Conservation (phyloP, 371 early-diverging fungal species). For the Zancudomyces culisetae region DNA sequence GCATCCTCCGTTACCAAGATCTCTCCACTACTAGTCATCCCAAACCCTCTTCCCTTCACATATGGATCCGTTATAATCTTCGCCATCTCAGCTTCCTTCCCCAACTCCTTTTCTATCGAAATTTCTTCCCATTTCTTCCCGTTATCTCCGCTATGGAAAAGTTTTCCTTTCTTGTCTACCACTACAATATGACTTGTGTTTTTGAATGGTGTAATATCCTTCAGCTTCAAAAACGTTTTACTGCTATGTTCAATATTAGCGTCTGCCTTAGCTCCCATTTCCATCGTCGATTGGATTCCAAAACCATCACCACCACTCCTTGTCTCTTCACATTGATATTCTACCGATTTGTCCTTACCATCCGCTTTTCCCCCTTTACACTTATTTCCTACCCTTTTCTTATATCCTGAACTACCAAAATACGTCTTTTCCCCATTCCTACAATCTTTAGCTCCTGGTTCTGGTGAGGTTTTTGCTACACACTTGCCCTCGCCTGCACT, state of each 20-base stretch:
- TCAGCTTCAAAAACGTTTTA: conserved; percentile 10
- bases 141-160: conserved; percentile 42
- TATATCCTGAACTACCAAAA: conserved; percentile 67
- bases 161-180: conserved; percentile 30
- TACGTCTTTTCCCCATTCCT: conserved; percentile 38
- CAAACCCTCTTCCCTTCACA: conserved; percentile 34
- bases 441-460: conserved; percentile 33
- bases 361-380: conserved; percentile 31
- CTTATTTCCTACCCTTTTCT: conserved; percentile 61
- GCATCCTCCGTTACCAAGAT: conserved; percentile 43
- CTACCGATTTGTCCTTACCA: background rate
- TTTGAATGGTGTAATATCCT: conserved; percentile 28
- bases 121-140: conserved; percentile 37
- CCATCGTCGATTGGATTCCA: conserved; percentile 6
- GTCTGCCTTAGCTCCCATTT: conserved; percentile 18
- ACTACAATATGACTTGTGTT: conserved; percentile 34
- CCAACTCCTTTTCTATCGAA: conserved; percentile 11
- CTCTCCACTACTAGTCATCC: conserved; percentile 29
- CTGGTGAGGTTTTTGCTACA: conserved; percentile 29
- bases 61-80: conserved; percentile 18
- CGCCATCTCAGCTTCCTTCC: conserved; percentile 9
- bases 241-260: conserved; percentile 26
- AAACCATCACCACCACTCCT: conserved; percentile 9
- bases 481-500: conserved; percentile 32
- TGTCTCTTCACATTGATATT: background rate